Evolutionary conservation across 441 rosid species (phyloP), one percentile per base, ranked within the genome.

Genomic region (Manihot esculenta): DNA sequence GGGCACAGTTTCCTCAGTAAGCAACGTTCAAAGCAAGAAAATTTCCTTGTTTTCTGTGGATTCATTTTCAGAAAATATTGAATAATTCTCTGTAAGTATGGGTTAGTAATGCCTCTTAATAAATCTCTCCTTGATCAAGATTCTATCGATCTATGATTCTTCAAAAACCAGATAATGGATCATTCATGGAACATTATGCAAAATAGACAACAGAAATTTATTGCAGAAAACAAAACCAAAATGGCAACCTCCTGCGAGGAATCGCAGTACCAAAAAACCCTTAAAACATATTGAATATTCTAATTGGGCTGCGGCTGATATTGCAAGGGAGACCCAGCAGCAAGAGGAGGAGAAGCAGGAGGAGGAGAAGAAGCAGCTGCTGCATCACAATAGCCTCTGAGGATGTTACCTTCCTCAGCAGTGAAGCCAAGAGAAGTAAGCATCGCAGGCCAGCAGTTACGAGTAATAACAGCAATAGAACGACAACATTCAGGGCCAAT

Each of bases 391-490:
- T 86, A 88, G 23, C 90, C 94, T 72, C 86, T 82, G 3, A 88
- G 83, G 45, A 85, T 75, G 53, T 84, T 79, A 14, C 84, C 84
- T 74, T 88, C 87, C 72, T 84, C 82, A 11, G 82, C 65, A 6
- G 88, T 81, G 62, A 90, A 86, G 14, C 94, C 94, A 2, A 88
- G 80, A 10, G 87, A 75, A 35, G 74, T 74, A 24, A 85, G 76
- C 84, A 88, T 76, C 44, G 82, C 72, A 27, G 96, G 89, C 96
- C 91, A 90, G 78, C 91, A 84, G 10, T 76, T 79, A 3, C 66
- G 75, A 27, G 87, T 80, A n/a, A 87, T 75, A 14, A 72, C 80
- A 42, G 54, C 60, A 42, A 91, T 84, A 13, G 88, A 89, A 10
- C 58, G 69, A 69, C 96, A 88, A 50, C 88, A 88, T 1, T 80